These are phyloP conservation scores for Rhodotorula sp. DNA, from an alignment of 1,284 basidiomycete genomes.

Conservation along the genomic window DNA sequence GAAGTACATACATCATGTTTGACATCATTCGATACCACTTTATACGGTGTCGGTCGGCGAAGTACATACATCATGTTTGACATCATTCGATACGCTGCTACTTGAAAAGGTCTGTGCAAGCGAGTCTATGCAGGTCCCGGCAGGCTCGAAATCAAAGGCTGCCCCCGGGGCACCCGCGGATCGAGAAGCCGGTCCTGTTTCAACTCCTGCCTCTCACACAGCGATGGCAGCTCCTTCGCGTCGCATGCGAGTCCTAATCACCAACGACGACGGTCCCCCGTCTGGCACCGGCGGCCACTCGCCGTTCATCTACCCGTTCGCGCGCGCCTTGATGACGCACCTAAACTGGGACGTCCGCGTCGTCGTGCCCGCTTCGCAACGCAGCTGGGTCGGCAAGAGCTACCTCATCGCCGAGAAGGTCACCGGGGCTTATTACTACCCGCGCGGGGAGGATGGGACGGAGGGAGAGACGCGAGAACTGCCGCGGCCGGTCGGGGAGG, in stretches of 20 bases:
- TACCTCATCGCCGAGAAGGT: constrained; percentile 78
- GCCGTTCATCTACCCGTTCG: constrained; percentile 79
- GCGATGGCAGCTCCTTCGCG: background rate
- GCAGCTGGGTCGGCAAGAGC: constrained; percentile 83
- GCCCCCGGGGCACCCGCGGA: background rate
- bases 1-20: background rate
- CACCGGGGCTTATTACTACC: constrained; percentile 60
- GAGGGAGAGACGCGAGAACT: constrained; percentile 63
- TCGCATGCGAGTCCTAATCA: constrained; percentile 32
- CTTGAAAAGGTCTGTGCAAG: background rate
- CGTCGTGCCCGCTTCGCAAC: constrained; percentile 81
- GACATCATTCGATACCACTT: too few relatives aligned
- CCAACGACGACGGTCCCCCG: constrained; percentile 79
- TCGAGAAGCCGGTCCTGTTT: too few relatives aligned
- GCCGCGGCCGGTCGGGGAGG: constrained; percentile 70
- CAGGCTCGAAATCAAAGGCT: background rate
- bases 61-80: background rate
- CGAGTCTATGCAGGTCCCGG: background rate
- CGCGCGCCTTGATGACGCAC: constrained; percentile 61
- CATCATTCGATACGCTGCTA: background rate
- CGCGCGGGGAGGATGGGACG: constrained; percentile 56
- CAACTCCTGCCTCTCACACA: background rate
- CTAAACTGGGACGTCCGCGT: constrained; percentile 82
- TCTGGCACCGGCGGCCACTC: constrained; percentile 63
- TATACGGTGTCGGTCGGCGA: too few relatives aligned